phyloP scores from a whole-genome alignment of 2,329 filamentous ascomycete species.

The Zelopaecilomyces penicillatus region DNA sequence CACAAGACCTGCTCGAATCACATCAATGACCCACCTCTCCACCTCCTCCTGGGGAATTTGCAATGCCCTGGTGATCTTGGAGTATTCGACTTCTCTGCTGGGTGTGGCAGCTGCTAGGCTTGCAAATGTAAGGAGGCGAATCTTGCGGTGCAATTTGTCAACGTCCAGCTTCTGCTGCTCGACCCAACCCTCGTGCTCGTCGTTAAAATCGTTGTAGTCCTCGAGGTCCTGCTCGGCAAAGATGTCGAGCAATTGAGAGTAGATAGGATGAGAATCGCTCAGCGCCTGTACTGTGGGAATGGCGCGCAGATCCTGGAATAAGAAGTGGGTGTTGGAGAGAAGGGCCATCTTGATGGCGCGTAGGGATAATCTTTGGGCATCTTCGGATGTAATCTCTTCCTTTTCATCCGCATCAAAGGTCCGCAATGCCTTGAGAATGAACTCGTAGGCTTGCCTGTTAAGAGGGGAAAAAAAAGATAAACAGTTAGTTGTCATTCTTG shows the following conservation, averaged over 20 bases:
- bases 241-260: slow-evolving; percentile 89
- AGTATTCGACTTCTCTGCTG: slow-evolving; percentile 82
- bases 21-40: slow-evolving; percentile 98
- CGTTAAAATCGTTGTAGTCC: slow-evolving; percentile 91
- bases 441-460: slow-evolving; percentile 54
- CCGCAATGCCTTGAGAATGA: slow-evolving; percentile 53
- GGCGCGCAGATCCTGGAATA: slow-evolving; percentile 73
- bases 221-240: slow-evolving; percentile 92
- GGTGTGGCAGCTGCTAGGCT: slow-evolving; percentile 77
- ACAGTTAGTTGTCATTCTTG: neutral
- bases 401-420: slow-evolving; percentile 50
- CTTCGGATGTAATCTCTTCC: slow-evolving; percentile 48
- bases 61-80: slow-evolving; percentile 72
- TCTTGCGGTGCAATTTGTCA: slow-evolving; percentile 79
- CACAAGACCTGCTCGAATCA: slow-evolving; percentile 88
- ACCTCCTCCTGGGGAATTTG: slow-evolving; percentile 77
- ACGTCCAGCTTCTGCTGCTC: slow-evolving; percentile 66
- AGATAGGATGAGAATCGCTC: slow-evolving; percentile 71
- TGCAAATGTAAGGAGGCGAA: slow-evolving; percentile 88
- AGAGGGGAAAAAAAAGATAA: neutral
- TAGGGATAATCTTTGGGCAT: slow-evolving; percentile 52
- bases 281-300: slow-evolving; percentile 81
- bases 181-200: slow-evolving; percentile 81
- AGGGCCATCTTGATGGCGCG: slow-evolving; percentile 48
- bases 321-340: slow-evolving; percentile 48